Base-by-base conservation (phyloP, 208 protist species). In the Leishmania gerbilli region DNA sequence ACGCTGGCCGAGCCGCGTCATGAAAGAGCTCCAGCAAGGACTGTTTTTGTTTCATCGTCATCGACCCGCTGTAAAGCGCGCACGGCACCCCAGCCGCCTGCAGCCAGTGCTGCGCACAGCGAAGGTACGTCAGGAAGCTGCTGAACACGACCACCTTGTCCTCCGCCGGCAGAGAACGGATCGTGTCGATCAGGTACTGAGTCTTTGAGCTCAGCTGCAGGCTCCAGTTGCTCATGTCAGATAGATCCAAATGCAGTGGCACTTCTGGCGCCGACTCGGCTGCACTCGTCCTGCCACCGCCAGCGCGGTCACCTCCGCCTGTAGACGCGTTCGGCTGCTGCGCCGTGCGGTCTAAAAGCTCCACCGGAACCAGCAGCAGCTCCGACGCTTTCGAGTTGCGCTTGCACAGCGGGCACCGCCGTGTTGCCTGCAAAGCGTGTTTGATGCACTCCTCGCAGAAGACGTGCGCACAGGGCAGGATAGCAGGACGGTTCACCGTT, bases 121-220 rank as follows among this genome's bases (percentile, higher is more conserved):
- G 84, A 17, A 99, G 90, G 87, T 99, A 99, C 1, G 87, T 92
- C 3, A 97, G 93, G 84, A 99, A 99, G 82, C 95, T 88, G 62
- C 90, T 97, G 82, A 99, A 99, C 2, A 99, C 91, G 3, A 99
- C 87, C 34, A 90, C 84, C 85, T 99, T 99, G 7, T 95, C 90
- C 4, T 77, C 86, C 1, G 3, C 27, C 0, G 90, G 88, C 24
- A 96, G 80, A 6, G 53, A 76, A 0, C 42, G 37, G 42, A 97
- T 75, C 1, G 58, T 76, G 62, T 89, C 37, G 17, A 97, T 71
- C 19, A 98, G 77, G 55, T 75, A 82, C 60, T 87, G 69, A 24
- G 90, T 94, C 77, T 98, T 98, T n/a, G 89, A 81, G 76, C 89
- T 95, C 71, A 88, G 77, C 40, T 65, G 42, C 72, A 90, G 64